Conservation (phyloP, 1,284 basidiomycete genomes). For the Ustilago bromivora region DNA sequence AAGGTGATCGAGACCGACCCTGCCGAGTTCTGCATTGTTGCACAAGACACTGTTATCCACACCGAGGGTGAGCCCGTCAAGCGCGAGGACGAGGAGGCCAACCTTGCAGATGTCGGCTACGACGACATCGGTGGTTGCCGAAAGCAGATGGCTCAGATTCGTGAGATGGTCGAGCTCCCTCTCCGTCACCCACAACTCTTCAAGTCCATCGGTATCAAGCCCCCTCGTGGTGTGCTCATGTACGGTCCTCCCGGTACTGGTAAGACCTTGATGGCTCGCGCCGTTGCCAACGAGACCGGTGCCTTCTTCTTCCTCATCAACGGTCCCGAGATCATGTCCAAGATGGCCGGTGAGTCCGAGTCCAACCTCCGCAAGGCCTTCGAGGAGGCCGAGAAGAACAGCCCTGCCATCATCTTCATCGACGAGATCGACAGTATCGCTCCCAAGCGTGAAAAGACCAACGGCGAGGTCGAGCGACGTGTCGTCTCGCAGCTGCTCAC, state of each 20-base stretch:
- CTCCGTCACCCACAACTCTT: constrained; percentile 98
- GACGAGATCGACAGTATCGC: constrained; percentile 99
- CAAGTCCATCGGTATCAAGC: constrained; percentile 99
- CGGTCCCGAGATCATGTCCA: constrained; percentile 99
- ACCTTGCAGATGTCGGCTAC: constrained; percentile 96
- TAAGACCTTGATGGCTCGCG: constrained; percentile 85
- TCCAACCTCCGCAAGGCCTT: constrained; percentile 97
- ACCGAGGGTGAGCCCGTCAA: constrained; percentile 99
- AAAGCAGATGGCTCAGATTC: constrained; percentile 99
- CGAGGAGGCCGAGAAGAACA: constrained; percentile 99
- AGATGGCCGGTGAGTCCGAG: constrained; percentile 98
- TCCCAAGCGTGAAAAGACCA: constrained; percentile 99
- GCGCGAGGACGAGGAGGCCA: constrained; percentile 97
- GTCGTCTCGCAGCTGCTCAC: constrained; percentile 98
- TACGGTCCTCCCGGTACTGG: constrained; percentile 69
- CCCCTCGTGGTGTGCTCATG: constrained; percentile 77
- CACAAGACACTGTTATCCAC: constrained; percentile 95
- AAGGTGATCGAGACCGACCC: constrained; percentile 94
- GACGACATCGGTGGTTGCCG: constrained; percentile 99
- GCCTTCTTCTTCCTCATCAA: constrained; percentile 99
- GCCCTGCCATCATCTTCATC: constrained; percentile 99
- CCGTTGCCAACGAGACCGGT: constrained; percentile 98
- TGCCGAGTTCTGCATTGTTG: constrained; percentile 94
- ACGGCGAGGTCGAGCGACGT: constrained; percentile 98
- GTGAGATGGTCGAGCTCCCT: constrained; percentile 97